phyloP scores from a whole-genome alignment of 371 early-diverging fungal species.

The Choanephora cucurbitarum region DNA sequence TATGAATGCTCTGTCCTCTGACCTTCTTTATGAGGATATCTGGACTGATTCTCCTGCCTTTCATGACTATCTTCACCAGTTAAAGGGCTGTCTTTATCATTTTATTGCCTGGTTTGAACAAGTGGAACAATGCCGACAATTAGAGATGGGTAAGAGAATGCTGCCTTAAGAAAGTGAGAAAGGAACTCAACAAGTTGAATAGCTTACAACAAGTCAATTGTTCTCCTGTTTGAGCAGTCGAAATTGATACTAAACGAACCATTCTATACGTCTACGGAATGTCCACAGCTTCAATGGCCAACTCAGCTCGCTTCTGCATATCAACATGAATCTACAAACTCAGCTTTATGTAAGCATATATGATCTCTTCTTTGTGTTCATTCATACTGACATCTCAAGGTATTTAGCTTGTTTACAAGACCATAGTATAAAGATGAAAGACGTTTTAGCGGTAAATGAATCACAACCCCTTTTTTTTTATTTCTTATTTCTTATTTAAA shows the following conservation, averaged over 20 bases:
- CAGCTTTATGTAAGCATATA: conserved; percentile 12
- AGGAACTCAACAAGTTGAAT: too few species aligned
- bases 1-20: conserved; percentile 17
- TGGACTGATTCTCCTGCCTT: conserved; percentile 38
- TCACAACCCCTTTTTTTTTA: conserved; percentile 5
- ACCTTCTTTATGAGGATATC: conserved; percentile 32
- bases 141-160: conserved; percentile 25
- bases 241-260: conserved; percentile 22
- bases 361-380: neutral
- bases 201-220: conserved; percentile 28
- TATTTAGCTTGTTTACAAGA: conserved; percentile 19
- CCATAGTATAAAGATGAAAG: conserved; percentile 25
- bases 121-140: conserved; percentile 34
- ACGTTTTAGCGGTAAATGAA: conserved; percentile 19
- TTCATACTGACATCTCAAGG: too few species aligned
- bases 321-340: conserved; percentile 8
- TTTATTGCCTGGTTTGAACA: conserved; percentile 31
- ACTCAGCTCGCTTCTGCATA: conserved; percentile 15
- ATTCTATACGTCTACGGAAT: conserved; percentile 22
- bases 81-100: conserved; percentile 27
- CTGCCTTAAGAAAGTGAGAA: too few species aligned
- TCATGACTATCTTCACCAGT: conserved; percentile 27
- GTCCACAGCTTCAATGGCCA: conserved; percentile 17
- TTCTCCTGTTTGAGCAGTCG: conserved; percentile 21
- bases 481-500: neutral